Conservation (phyloP, 495 filamentous ascomycete genomes). For the Extremus antarcticus region DNA sequence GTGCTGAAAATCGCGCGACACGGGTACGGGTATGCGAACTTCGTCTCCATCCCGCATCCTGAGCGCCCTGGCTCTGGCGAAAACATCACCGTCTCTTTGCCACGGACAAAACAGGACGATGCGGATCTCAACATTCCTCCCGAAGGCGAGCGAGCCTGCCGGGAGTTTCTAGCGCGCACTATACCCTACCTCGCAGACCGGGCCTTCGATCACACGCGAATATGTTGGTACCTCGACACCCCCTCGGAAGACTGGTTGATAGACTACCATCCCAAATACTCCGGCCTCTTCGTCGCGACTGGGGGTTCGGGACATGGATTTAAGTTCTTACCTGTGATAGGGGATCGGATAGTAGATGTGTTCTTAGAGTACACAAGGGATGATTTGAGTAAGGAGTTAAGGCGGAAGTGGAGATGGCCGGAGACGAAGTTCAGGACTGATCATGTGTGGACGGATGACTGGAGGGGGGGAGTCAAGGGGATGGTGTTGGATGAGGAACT, state of each 20-base stretch:
- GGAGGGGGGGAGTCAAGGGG: conserved; percentile 46
- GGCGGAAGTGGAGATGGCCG: conserved; percentile 60
- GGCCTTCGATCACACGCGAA: conserved; percentile 54
- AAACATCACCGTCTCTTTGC: conserved; percentile 38
- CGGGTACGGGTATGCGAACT: conserved; percentile 72
- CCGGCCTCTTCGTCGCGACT: conserved; percentile 65
- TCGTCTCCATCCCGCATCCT: conserved; percentile 34
- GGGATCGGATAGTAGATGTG: conserved; percentile 63
- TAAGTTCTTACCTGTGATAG: conserved; percentile 81
- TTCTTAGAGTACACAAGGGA: conserved; percentile 46
- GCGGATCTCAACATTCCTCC: conserved; percentile 37
- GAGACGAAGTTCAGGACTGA: conserved; percentile 9
- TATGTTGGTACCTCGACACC: conserved; percentile 81
- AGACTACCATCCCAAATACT: conserved; percentile 57
- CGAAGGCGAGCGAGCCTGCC: conserved; percentile 53
- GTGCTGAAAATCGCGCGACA: conserved; percentile 76
- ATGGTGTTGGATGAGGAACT: conserved; percentile 38
- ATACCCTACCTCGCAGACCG: conserved; percentile 52
- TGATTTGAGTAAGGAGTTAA: conserved; percentile 48
- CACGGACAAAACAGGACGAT: conserved; percentile 36
- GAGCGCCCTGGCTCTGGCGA: conserved; percentile 18
- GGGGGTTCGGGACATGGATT: conserved; percentile 81
- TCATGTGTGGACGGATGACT: conserved; percentile 50
- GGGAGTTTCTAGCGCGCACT: conserved; percentile 48
- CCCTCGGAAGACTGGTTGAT: conserved; percentile 71